These are phyloP conservation scores for Setaria italica DNA, from an alignment of 202 grass and related monocot genomes.

Conservation along the genomic window DNA sequence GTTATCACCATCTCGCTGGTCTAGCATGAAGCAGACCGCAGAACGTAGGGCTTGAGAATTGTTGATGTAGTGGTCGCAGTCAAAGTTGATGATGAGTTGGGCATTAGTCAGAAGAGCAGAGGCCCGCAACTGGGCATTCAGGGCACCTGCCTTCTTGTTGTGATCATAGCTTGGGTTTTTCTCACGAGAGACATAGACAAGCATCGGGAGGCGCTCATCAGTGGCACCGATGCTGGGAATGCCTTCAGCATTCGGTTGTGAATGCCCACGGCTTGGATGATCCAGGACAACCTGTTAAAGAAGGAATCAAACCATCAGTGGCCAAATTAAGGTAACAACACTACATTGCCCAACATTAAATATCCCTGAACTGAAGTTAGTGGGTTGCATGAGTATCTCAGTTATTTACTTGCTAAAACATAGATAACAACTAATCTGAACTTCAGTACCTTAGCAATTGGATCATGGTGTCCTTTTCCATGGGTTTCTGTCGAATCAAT, in stretches of 20 bases:
- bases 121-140: slow-evolving; percentile 69
- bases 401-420: neutral
- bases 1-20: slow-evolving; percentile 63
- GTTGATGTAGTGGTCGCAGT: slow-evolving; percentile 86
- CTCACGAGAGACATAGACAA: slow-evolving; percentile 78
- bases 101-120: slow-evolving; percentile 80
- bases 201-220: slow-evolving; percentile 64
- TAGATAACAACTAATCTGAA: neutral
- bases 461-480: slow-evolving; percentile 67
- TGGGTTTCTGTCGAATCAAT: slow-evolving; percentile 69
- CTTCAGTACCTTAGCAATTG: slow-evolving; percentile 71
- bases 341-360: neutral
- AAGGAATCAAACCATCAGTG: slow-evolving; percentile 14
- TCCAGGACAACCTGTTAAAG: slow-evolving; percentile 70
- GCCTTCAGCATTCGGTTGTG: slow-evolving; percentile 12
- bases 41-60: slow-evolving; percentile 70
- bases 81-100: slow-evolving; percentile 85
- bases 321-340: neutral
- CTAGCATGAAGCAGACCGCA: slow-evolving; percentile 83
- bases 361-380: neutral
- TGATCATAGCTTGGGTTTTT: slow-evolving; percentile 76
- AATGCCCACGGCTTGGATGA: slow-evolving; percentile 56
- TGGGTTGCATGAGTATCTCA: neutral
- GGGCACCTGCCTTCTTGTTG: slow-evolving; percentile 83
- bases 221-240: slow-evolving; percentile 40